Evolutionary conservation across 2,329 filamentous ascomycete genomes (phyloP).

Genomic region (Helicocarpus griseus): DNA sequence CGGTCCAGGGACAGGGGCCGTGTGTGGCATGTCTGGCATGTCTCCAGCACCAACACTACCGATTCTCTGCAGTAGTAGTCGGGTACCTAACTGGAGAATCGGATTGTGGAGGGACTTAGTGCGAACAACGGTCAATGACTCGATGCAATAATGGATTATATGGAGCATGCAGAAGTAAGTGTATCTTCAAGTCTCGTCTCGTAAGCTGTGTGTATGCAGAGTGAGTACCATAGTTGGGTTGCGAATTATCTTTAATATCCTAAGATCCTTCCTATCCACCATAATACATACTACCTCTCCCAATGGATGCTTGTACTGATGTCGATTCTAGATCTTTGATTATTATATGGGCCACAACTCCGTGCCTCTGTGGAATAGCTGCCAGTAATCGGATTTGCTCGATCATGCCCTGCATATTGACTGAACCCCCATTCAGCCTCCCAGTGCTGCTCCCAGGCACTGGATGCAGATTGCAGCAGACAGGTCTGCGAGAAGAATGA

Average conservation of each 20-base stretch:
- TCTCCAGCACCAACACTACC: neutral
- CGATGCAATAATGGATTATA: no score
- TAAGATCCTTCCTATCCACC: no score
- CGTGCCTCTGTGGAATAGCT: neutral
- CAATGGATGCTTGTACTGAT: neutral
- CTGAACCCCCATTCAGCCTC: no score
- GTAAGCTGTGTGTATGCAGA: neutral
- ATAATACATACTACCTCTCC: no score
- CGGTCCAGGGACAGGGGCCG: no score
- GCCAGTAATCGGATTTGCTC: neutral
- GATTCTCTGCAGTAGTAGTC: neutral
- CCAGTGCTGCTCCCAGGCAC: neutral
- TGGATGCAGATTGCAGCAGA: neutral
- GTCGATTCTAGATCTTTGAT: neutral
- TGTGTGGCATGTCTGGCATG: neutral
- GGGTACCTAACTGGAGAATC: neutral
- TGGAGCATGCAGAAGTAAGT: no score
- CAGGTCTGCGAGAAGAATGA: no score
- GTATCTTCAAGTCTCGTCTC: no score
- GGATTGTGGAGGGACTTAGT: neutral
- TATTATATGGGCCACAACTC: no score
- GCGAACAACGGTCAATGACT: no score
- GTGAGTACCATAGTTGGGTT: neutral
- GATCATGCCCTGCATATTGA: conserved; percentile 1
- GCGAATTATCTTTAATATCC: neutral